These are phyloP conservation scores for Tetracladium marchalianum DNA, from an alignment of 495 filamentous ascomycete species.

Conservation along the genomic window DNA sequence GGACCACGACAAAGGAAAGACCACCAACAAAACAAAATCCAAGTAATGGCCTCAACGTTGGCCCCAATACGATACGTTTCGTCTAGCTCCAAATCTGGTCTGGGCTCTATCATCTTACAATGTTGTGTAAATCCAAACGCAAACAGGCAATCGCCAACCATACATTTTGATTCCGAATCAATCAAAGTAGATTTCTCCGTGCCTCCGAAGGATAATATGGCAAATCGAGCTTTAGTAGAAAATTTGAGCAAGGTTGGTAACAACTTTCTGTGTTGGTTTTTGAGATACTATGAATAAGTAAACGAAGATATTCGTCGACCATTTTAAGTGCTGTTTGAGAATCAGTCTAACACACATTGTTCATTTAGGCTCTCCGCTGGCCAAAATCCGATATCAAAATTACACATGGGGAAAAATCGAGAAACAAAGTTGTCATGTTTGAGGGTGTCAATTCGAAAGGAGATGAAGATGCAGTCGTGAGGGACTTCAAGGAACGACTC, in stretches of 20 bases:
- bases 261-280: no score
- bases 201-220: conserved; percentile 52
- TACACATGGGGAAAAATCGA: conserved; percentile 49
- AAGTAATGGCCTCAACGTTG: conserved; percentile 3
- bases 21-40: no score
- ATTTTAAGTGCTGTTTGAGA: not conserved
- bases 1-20: no score
- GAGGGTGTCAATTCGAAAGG: conserved; percentile 10
- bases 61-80: conserved; percentile 15
- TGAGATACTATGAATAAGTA: no score
- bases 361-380: conserved; percentile 39
- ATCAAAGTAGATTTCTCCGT: conserved; percentile 55
- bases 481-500: not conserved
- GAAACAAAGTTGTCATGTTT: conserved; percentile 48
- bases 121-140: conserved; percentile 60
- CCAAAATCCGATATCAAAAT: conserved; percentile 56
- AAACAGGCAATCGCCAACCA: conserved; percentile 46
- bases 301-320: no score
- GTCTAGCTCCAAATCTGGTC: conserved; percentile 9
- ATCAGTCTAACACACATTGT: conserved; percentile 2
- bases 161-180: conserved; percentile 37
- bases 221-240: conserved; percentile 55
- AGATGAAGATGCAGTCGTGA: conserved; percentile 1
- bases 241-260: conserved; percentile 49
- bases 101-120: conserved; percentile 33